Evolutionary conservation across 805 yeast genomes (phyloP).

Genomic region (Myxozyma mucilagina): DNA sequence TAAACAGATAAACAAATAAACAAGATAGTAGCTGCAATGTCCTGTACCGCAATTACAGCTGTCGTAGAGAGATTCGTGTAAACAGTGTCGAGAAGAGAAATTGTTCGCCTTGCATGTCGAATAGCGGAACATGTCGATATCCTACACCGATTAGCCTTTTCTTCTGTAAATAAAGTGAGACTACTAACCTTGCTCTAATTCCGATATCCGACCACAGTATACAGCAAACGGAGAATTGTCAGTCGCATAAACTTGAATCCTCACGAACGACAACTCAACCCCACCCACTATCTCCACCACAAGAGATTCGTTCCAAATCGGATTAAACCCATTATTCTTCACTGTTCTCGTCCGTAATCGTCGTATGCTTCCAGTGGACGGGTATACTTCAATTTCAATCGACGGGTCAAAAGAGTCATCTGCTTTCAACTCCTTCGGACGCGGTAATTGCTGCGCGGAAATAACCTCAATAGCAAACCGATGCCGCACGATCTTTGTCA

Average conservation of each 20-base stretch:
- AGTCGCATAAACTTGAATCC: slow-evolving; percentile 39
- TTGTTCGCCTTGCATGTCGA: slow-evolving; percentile 80
- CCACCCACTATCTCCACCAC: slow-evolving; percentile 44
- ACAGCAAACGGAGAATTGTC: slow-evolving; percentile 53
- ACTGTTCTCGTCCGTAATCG: slow-evolving; percentile 42
- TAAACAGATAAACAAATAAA: no score
- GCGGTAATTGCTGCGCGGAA: slow-evolving; percentile 85
- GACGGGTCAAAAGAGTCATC: slow-evolving; percentile 58
- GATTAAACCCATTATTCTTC: slow-evolving; percentile 79
- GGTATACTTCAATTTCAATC: slow-evolving; percentile 56
- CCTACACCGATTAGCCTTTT: slow-evolving; percentile 3
- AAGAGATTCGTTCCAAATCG: slow-evolving; percentile 69
- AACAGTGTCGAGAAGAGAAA: slow-evolving; percentile 60
- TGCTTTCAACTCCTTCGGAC: slow-evolving; percentile 54
- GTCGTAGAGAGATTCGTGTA: slow-evolving; percentile 36
- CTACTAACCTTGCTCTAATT: slow-evolving; percentile 61
- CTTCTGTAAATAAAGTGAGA: neutral
- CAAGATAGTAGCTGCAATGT: no score
- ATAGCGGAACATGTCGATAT: slow-evolving; percentile 76
- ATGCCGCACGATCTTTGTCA: neutral
- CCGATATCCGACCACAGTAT: slow-evolving; percentile 59
- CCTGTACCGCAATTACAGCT: neutral
- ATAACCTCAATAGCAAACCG: slow-evolving; percentile 44
- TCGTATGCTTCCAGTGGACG: neutral
- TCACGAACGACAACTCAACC: slow-evolving; percentile 42